Base-by-base conservation (phyloP, 2,329 filamentous ascomycete species). In the Chlorencoelia australis region DNA sequence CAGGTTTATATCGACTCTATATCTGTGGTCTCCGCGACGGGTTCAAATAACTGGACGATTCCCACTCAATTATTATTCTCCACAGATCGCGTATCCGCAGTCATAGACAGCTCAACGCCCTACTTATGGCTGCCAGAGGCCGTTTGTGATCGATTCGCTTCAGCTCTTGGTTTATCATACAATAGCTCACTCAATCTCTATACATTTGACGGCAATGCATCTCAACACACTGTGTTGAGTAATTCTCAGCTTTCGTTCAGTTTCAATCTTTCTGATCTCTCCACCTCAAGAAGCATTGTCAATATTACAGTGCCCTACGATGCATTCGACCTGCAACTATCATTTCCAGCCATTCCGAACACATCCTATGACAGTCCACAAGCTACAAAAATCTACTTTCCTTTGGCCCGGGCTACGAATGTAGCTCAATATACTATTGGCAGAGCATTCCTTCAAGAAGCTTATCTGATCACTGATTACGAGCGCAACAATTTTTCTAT, bases 101-200 rank as follows among this genome's bases (percentile, higher is more conserved):
- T 48, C 35, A 70, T 84, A 38, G 78, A 83, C 52, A 76, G 72
- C 42, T 73, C 75, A 0, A 73, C 76, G 1, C 72, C 76, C 2
- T 76, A 73, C 45, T 58, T 82, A 4, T 82, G 73, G 70, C 62
- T 82, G 4, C 78, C 79, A 1, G 54, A 65, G 19, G 49, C 54
- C 3, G 63, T 80, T 10, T 85, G 81, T 54, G 64, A 76, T 34
- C 65, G 66, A 3, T 83, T 87, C 48, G 79, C 80, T 26, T 43
- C 63, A 2, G 68, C 69, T 2, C 69, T 86, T 36, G 76, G 76
- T 32, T 62, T 87, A 26, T 71, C 66, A 2, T 82, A 77, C 54
- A 77, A 84, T 56, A 68, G 66, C 31, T 69, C 67, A 2, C 69
- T 78, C 7, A 66, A 75, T 8, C 56, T 85, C 0, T 86, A 86